Conservation (phyloP, 2,329 filamentous ascomycete species). For the Elsinoe batatas region DNA sequence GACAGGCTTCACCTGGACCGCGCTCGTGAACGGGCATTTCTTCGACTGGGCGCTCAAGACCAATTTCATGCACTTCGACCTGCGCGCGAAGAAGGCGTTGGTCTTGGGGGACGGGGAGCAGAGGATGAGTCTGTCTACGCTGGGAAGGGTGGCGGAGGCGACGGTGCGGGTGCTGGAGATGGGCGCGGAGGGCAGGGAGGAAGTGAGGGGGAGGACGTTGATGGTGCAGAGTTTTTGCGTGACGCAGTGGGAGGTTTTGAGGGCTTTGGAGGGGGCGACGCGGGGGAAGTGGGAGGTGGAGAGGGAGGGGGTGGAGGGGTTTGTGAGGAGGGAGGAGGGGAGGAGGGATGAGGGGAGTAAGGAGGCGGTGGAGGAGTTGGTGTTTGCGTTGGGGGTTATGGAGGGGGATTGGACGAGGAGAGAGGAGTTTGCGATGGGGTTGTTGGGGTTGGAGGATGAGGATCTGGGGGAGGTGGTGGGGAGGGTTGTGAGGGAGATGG, state of each 20-base stretch:
- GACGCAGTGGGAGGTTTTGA: conserved; percentile 49
- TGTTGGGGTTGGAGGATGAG: conserved; percentile 33
- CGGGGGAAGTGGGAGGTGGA: conserved; percentile 43
- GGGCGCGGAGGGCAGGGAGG: conserved; percentile 28
- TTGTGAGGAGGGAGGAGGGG: conserved; percentile 24
- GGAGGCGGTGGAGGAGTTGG: conserved; percentile 23
- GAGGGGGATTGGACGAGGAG: conserved; percentile 25
- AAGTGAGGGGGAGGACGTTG: conserved; percentile 49
- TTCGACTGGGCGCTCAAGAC: conserved; percentile 50
- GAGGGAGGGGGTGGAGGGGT: conserved; percentile 26
- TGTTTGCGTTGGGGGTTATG: conserved; percentile 24
- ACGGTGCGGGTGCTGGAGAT: conserved; percentile 42
- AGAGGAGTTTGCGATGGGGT: conserved; percentile 32
- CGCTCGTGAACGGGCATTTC: conserved; percentile 48
- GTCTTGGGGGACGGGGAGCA: conserved; percentile 49
- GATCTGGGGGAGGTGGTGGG: conserved; percentile 30
- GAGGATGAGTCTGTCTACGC: conserved; percentile 42
- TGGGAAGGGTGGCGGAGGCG: conserved; percentile 43
- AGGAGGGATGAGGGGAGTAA: conserved; percentile 31
- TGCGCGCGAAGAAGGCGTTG: conserved; percentile 39
- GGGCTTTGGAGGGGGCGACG: conserved; percentile 43
- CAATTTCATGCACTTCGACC: conserved; percentile 45
- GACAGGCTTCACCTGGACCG: conserved; percentile 48
- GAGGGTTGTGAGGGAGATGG: conserved; percentile 22
- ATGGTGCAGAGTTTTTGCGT: conserved; percentile 48